Evolutionary conservation across 2,329 filamentous ascomycete genomes (phyloP), one percentile per base, ranked within the genome.

Genomic region (Plectosphaerella cucumerina): DNA sequence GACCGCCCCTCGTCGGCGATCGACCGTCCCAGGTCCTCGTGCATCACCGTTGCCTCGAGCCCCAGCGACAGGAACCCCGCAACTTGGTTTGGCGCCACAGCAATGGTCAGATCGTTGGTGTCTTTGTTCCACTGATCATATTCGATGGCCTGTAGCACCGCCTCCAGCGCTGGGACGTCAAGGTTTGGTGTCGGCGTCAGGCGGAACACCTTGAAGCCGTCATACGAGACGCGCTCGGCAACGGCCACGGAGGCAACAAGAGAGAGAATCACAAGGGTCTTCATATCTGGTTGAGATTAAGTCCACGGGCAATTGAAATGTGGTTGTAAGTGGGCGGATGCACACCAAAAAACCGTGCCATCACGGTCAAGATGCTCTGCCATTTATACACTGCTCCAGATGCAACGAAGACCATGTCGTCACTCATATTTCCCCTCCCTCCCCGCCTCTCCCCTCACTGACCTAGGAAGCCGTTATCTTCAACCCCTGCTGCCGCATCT

Each of bases 121-220:
- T 22, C 35, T 18, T 39, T 35, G 20, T 47, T 37, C 45, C 45
- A 47, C n/a, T 47, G 33, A 6, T 47, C 45, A 15, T 37, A 39
- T 6, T 35, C 20, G 14, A 39, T 21, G 12, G 21, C 23, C 33
- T 35, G 21, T 18, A 47, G 34, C 31, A 39, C 35, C 5, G n/a
- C 20, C 11, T 34, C 15, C 5, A 47, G 14, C 33, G 33, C 45
- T 5, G 26, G 20, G 14, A 47, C 20, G 33, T 20, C 23, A 17
- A 18, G 33, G 35, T 26, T 33, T 21, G 20, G 15, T 8, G n/a
- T 18, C 5, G 39, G 39, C 6, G 67, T 60, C 14, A 76, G 59
- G 6, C 72, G 71, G 49, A 71, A 68, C 22, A 73, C 73, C 56
- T 74, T 73, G 62, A 70, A 72, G 12, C 73, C 73, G 49, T 70